phyloP scores from a whole-genome alignment of 805 yeast genomes.

The Lipomyces chichibuensis region DNA sequence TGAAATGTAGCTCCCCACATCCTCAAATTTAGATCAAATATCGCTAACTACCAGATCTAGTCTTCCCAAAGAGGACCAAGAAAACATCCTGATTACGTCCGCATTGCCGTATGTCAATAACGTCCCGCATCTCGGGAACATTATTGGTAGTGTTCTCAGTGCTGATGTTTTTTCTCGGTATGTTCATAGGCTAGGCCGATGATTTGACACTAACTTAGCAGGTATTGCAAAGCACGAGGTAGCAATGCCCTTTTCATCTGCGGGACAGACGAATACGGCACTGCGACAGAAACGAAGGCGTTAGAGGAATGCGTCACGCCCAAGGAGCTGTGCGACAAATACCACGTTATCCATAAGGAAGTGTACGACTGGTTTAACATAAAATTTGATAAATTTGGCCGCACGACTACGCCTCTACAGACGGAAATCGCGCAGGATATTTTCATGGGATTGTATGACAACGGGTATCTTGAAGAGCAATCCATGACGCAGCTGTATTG shows the following conservation, averaged over 20 bases:
- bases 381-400: constrained; percentile 92
- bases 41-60: constrained; percentile 4
- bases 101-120: constrained; percentile 98
- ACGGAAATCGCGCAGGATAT: constrained; percentile 95
- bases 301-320: constrained; percentile 92
- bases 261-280: constrained; percentile 99
- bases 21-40: background rate
- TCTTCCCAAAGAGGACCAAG: constrained; percentile 69
- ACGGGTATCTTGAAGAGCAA: constrained; percentile 82
- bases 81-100: constrained; percentile 87
- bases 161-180: constrained; percentile 89
- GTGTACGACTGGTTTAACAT: constrained; percentile 97
- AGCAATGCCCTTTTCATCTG: constrained; percentile 84
- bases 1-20: constrained; percentile 20
- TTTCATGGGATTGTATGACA: constrained; percentile 72
- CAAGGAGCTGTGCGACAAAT: constrained; percentile 85
- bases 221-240: constrained; percentile 87
- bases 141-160: constrained; percentile 89
- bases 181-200: constrained; percentile 37
- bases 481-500: constrained; percentile 89
- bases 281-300: constrained; percentile 99
- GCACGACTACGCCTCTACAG: constrained; percentile 90
- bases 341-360: constrained; percentile 79
- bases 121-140: constrained; percentile 97
- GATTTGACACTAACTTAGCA: constrained; percentile 35